Evolutionary conservation across 805 yeast species (phyloP).

Genomic region (Saturnispora hagleri): DNA sequence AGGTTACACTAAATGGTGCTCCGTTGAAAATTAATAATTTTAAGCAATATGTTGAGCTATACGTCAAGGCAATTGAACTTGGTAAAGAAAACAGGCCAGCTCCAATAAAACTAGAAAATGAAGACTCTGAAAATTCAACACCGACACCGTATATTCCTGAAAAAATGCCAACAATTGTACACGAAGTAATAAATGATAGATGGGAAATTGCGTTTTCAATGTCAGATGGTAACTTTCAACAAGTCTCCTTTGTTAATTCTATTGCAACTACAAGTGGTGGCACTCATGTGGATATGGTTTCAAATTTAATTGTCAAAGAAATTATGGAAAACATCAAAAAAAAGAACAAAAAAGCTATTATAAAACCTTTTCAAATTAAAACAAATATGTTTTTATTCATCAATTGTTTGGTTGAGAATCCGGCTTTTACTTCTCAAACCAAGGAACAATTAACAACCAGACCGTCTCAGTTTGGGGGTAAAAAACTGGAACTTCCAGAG

Average conservation of each 20-base stretch:
- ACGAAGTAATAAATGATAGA: conserved; percentile 72
- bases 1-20: conserved; percentile 69
- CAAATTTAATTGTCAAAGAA: conserved; percentile 77
- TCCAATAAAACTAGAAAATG: conserved; percentile 8
- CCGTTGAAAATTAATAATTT: conserved; percentile 62
- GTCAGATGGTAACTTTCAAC: conserved; percentile 83
- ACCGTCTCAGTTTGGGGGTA: conserved; percentile 80
- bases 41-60: conserved; percentile 83
- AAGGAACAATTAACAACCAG: conserved; percentile 92
- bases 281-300: conserved; percentile 79
- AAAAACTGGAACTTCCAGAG: conserved; percentile 64
- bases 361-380: conserved; percentile 82
- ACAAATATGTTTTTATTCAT: conserved; percentile 85
- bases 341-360: conserved; percentile 51
- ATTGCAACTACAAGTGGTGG: conserved; percentile 98
- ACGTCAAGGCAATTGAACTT: conserved; percentile 64
- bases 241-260: conserved; percentile 93
- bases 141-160: conserved; percentile 19
- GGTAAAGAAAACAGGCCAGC: conserved; percentile 29
- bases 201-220: conserved; percentile 97
- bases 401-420: conserved; percentile 90
- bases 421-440: conserved; percentile 95
- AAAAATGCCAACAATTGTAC: conserved; percentile 52
- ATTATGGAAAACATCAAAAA: conserved; percentile 66
- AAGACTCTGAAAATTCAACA: conserved; percentile 4